Conservation (phyloP, 371 early-diverging fungal species). For the Vairimorpha apis region DNA sequence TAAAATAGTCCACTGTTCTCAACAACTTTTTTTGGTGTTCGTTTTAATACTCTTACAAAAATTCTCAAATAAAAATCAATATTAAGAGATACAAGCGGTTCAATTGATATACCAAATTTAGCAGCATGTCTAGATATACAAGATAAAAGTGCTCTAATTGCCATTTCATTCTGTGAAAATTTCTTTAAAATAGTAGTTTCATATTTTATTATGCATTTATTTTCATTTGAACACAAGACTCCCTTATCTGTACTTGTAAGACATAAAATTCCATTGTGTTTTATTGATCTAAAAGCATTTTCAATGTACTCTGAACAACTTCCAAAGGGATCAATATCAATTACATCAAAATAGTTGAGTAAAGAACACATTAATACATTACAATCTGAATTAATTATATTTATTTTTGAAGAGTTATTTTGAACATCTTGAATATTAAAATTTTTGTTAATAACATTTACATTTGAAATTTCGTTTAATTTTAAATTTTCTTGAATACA, state of each 20-base stretch:
- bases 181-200: constrained; percentile 46
- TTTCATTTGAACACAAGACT: constrained; percentile 72
- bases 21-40: constrained; percentile 45
- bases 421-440: constrained; percentile 4
- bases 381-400: constrained; percentile 61
- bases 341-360: constrained; percentile 61
- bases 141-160: constrained; percentile 74
- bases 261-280: constrained; percentile 85
- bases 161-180: constrained; percentile 56
- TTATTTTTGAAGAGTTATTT: constrained; percentile 6
- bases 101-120: constrained; percentile 75
- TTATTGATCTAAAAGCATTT: constrained; percentile 81
- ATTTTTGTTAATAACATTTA: constrained; percentile 66
- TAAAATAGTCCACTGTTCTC: constrained; percentile 39
- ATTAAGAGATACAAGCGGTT: constrained; percentile 80
- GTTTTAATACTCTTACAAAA: constrained; percentile 82
- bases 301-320: constrained; percentile 89
- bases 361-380: constrained; percentile 54
- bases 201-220: constrained; percentile 81
- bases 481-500: constrained; percentile 78
- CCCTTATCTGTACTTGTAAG: constrained; percentile 98
- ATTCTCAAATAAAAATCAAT: constrained; percentile 97
- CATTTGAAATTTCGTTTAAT: constrained; percentile 70
- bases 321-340: constrained; percentile 88
- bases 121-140: constrained; percentile 75